Conservation (phyloP, 192 early-diverging fungal genomes). For the Coemansia sp. region DNA sequence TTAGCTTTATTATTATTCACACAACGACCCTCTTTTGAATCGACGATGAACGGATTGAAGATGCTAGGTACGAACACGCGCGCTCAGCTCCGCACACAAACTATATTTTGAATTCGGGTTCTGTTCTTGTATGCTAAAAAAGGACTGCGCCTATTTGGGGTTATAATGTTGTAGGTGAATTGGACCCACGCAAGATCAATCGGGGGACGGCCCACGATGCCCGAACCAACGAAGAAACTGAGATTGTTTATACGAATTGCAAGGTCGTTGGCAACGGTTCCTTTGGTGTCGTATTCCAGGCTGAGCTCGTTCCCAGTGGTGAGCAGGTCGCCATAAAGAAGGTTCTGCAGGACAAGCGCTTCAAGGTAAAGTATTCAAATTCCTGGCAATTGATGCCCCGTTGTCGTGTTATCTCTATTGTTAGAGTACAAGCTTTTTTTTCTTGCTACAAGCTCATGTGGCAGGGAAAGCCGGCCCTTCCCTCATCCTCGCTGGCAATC, state of each 20-base stretch:
- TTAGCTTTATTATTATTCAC: conserved; percentile 7
- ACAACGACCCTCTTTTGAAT: neutral
- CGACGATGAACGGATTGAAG: conserved; percentile 53
- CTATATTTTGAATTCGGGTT: neutral
- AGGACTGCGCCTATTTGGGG: neutral
- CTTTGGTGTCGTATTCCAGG: conserved; percentile 98
- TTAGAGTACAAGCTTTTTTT: neutral
- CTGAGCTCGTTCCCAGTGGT: conserved; percentile 75
- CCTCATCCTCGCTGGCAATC: conserved; percentile 1
- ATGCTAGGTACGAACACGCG: conserved; percentile 48
- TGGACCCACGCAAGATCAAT: conserved; percentile 70
- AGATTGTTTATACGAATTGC: conserved; percentile 89
- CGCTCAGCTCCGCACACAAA: neutral
- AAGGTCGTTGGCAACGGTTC: conserved; percentile 97
- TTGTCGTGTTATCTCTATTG: neutral
- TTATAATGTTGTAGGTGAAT: conserved; percentile 31
- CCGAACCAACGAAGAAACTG: conserved; percentile 79
- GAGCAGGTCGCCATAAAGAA: conserved; percentile 97
- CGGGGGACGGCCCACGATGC: conserved; percentile 86
- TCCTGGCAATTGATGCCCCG: neutral
- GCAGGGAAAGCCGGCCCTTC: too few relatives aligned
- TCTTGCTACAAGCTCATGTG: neutral
- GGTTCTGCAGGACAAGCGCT: conserved; percentile 97
- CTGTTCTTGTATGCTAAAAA: neutral
- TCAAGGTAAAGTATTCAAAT: conserved; percentile 69